These are phyloP conservation scores for Leccinum longicurvipes DNA, from an alignment of 768 basidiomycete genomes.

Conservation along the genomic window DNA sequence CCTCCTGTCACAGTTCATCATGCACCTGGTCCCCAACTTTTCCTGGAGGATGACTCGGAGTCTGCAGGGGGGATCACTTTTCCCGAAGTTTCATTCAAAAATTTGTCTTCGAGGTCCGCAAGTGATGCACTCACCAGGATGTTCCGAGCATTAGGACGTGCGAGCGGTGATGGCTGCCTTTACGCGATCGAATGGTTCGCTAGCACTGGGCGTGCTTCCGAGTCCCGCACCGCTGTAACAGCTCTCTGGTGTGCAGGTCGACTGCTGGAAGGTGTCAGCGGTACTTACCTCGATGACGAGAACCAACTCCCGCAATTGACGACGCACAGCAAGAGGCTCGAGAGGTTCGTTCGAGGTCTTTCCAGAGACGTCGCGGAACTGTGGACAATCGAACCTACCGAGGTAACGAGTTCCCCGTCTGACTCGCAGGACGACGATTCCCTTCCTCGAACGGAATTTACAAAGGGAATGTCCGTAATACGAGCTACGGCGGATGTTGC, in stretches of 20 bases:
- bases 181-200: slow-evolving; percentile 85
- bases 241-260: slow-evolving; percentile 85
- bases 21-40: slow-evolving; percentile 48
- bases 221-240: slow-evolving; percentile 48
- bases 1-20: slow-evolving; percentile 49
- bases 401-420: slow-evolving; percentile 19
- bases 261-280: slow-evolving; percentile 69
- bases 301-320: slow-evolving; percentile 5
- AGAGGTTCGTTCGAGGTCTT: slow-evolving; percentile 62
- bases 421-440: slow-evolving; percentile 31
- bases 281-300: slow-evolving; percentile 39
- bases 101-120: slow-evolving; percentile 50
- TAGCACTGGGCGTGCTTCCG: slow-evolving; percentile 46
- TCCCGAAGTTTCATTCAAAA: slow-evolving; percentile 56
- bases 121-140: slow-evolving; percentile 59
- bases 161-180: slow-evolving; percentile 64
- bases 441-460: slow-evolving; percentile 52
- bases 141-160: slow-evolving; percentile 69
- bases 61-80: slow-evolving; percentile 41
- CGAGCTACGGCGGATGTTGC: slow-evolving; percentile 54
- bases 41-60: slow-evolving; percentile 50
- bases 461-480: slow-evolving; percentile 62
- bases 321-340: slow-evolving; percentile 45
- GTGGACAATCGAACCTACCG: slow-evolving; percentile 55
- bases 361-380: slow-evolving; percentile 63